Evolutionary conservation across 2,329 filamentous ascomycete species (phyloP), one percentile per base, ranked within the genome.

Genomic region (Sporothrix brasiliensis): DNA sequence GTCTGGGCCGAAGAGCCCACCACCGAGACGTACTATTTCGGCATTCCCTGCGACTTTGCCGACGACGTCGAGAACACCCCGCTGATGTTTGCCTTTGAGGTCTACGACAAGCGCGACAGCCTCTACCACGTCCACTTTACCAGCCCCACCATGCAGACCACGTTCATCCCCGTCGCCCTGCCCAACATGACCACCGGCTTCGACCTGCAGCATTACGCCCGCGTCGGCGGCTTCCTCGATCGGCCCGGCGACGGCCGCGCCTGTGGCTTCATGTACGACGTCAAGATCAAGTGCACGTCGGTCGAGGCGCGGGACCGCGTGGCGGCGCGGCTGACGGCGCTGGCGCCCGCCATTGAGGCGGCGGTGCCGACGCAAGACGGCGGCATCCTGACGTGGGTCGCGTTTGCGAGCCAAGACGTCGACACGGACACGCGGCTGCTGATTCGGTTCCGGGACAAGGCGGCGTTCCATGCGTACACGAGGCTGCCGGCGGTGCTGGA

Each of bases 1-100:
- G 79, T 81, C 71, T 77, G 69, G 71, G 71, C 68, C 66, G 73
- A 77, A 7, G 79, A 81, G 72, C 77, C 76, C 53, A 78, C 77
- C 13, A 81, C 79, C 0, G 75, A 79, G 72, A 78, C 80, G 1
- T 82, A 82, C 75, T 82, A 82, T 76, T 82, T 83, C 72, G 80
- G 80, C 67, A 78, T 82, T 60, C 80, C 80, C 6, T 68, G 77
- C 56, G 77, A 79, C 72, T 77, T 78, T 73, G 76, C 75, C 16
- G 73, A 78, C 63, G 74, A 79, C 73, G 68, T 77, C 61, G 73
- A 74, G 34, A 74, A 73, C 50, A 77, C 78, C 47, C 76, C 76
- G 13, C 73, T 76, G 67, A 79, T 80, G 78, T 75, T 79, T 56
- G 79, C 79, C 4, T 80, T 79, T 39, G 73, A 80, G 75, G 75